Percentiles rank a stretch among this genome's conserved stretches.
These are phyloP conservation scores for Polychytrium aggregatum DNA, from an alignment of 192 early-diverging fungal genomes.

Conservation along the genomic window DNA sequence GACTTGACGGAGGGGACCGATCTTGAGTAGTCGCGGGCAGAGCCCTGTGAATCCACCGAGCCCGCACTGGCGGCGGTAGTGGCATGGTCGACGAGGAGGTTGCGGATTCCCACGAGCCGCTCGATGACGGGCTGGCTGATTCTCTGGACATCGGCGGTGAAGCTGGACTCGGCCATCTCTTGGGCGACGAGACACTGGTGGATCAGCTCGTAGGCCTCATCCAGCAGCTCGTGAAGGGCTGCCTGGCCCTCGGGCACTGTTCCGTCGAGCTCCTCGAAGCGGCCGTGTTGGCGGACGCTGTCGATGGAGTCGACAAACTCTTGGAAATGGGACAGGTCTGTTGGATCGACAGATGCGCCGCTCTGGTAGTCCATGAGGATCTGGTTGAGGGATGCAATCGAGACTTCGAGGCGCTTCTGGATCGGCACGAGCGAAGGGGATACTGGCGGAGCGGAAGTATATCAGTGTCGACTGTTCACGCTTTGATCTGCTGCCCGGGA, in stretches of 20 bases:
- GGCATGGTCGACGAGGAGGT: not conserved
- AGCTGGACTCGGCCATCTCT: not conserved
- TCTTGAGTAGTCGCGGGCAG: not conserved
- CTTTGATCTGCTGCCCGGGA: too few relatives aligned
- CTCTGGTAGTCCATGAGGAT: slow-evolving; percentile 1
- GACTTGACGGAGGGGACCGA: too few relatives aligned
- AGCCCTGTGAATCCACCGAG: too few relatives aligned
- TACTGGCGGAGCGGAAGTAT: not conserved
- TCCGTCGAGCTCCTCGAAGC: slow-evolving; percentile 4
- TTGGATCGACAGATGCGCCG: slow-evolving; percentile 7
- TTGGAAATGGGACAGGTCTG: slow-evolving; percentile 15
- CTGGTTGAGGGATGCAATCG: slow-evolving; percentile 6
- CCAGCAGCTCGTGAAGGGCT: slow-evolving; percentile 9
- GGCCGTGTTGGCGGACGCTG: slow-evolving; percentile 8
- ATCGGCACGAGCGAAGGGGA: slow-evolving; percentile 9
- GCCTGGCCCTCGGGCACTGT: slow-evolving; percentile 18
- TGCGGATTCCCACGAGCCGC: not conserved
- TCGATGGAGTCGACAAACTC: slow-evolving; percentile 15
- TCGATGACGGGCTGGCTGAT: not conserved
- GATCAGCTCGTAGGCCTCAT: slow-evolving; percentile 21
- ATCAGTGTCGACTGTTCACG: too few relatives aligned
- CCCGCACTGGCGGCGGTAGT: too few relatives aligned
- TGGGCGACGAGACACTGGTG: slow-evolving; percentile 18
- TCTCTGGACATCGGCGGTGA: not conserved
- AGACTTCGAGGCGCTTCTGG: slow-evolving; percentile 8